Evolutionary conservation across 192 early-diverging fungal genomes (phyloP).

Genomic region (Backusella sp.): DNA sequence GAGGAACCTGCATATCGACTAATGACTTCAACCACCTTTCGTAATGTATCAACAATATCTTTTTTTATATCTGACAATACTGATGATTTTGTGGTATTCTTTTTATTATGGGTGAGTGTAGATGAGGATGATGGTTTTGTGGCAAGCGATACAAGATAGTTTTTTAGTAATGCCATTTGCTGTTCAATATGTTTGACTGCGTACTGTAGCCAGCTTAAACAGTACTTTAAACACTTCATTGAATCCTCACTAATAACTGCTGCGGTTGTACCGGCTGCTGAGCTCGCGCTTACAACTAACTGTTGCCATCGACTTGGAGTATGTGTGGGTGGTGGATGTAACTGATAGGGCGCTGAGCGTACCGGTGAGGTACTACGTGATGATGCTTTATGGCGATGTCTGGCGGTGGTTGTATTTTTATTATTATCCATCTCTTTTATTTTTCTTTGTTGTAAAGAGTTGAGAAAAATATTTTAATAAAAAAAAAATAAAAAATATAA

Average conservation of each 20-base stretch:
- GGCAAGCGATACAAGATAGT: conserved; percentile 51
- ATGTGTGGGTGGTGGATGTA: conserved; percentile 2
- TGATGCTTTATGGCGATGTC: conserved; percentile 6
- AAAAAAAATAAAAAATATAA: background rate
- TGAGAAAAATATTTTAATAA: background rate
- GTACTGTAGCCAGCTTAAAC: conserved; percentile 85
- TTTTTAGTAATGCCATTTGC: conserved; percentile 62
- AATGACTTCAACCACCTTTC: conserved; percentile 84
- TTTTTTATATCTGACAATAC: conserved; percentile 46
- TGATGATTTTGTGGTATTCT: conserved; percentile 38
- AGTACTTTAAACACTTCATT: conserved; percentile 85
- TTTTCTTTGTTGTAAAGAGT: background rate
- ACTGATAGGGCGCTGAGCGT: conserved; percentile 21
- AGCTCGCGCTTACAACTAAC: conserved; percentile 56
- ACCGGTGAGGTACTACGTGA: conserved; percentile 21
- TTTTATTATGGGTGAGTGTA: background rate
- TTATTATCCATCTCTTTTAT: background rate
- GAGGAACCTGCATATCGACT: conserved; percentile 84
- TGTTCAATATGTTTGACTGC: conserved; percentile 71
- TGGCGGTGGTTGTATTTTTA: background rate
- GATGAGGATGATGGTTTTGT: conserved; percentile 5
- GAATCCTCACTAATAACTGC: conserved; percentile 87
- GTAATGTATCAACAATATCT: conserved; percentile 81
- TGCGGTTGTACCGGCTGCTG: conserved; percentile 64
- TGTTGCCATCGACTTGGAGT: conserved; percentile 52